Evolutionary conservation across 1,139 yeast genomes (phyloP).

Genomic region (Scheffersomyces titani): DNA sequence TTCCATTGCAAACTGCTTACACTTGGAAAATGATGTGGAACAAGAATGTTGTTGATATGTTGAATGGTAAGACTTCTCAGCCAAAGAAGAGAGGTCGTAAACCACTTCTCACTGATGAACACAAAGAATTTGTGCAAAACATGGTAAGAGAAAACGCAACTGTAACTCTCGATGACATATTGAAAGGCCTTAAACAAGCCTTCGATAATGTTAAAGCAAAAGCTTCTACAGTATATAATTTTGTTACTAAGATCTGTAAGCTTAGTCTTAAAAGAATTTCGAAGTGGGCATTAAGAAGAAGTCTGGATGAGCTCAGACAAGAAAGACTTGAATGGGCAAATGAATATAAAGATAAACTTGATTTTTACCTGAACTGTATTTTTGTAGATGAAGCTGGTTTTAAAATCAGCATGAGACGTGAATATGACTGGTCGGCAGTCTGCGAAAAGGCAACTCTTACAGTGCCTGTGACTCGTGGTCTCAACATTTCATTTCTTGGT

Average conservation of each 20-base stretch:
- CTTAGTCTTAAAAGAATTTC: too few relatives aligned
- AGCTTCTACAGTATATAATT: not conserved
- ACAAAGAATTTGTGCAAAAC: not conserved
- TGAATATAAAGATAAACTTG: constrained; percentile 1
- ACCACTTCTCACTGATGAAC: not conserved
- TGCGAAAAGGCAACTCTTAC: not conserved
- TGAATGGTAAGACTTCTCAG: not conserved
- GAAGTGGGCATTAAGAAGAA: not conserved
- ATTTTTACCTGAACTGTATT: constrained; percentile 2
- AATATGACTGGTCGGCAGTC: constrained; percentile 1
- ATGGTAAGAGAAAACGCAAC: not conserved
- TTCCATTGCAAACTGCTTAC: not conserved
- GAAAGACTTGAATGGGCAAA: constrained; percentile 1
- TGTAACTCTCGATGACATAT: not conserved
- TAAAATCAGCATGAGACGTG: constrained; percentile 4
- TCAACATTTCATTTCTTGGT: not conserved
- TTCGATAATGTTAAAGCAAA: not conserved
- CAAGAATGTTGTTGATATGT: not conserved
- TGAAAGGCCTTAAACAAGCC: not conserved
- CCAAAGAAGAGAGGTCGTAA: constrained; percentile 1
- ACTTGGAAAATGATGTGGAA: constrained; percentile 1
- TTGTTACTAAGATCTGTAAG: not conserved
- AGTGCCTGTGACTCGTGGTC: not conserved
- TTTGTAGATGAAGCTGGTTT: constrained; percentile 5
- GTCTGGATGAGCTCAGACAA: constrained; percentile 1